These are phyloP conservation scores for Aspergillus felis DNA, from an alignment of 2,329 filamentous ascomycete genomes.

Conservation along the genomic window DNA sequence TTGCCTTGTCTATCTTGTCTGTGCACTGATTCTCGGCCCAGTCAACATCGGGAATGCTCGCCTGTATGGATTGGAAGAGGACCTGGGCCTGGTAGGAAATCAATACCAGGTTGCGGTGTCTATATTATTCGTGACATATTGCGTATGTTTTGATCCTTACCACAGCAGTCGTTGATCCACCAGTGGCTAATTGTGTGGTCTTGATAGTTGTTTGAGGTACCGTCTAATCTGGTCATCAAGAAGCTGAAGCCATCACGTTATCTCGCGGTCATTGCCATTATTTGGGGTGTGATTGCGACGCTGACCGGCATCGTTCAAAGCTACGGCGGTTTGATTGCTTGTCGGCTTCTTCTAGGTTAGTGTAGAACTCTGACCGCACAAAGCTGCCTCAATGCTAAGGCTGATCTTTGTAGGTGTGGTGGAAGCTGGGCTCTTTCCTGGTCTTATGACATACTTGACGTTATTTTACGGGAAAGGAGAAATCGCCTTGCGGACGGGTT, in stretches of 20 bases:
- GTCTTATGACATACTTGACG: constrained; percentile 65
- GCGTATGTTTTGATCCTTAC: constrained; percentile 31
- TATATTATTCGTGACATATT: constrained; percentile 64
- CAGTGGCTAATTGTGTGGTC: constrained; percentile 6
- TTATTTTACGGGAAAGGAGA: constrained; percentile 74
- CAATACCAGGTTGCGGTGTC: constrained; percentile 68
- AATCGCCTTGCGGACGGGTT: constrained; percentile 67
- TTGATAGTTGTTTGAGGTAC: constrained; percentile 54
- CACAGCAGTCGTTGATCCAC: neutral
- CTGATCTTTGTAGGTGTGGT: constrained; percentile 48
- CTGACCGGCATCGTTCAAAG: constrained; percentile 62
- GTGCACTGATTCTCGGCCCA: constrained; percentile 15
- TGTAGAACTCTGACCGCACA: neutral
- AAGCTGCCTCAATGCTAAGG: neutral
- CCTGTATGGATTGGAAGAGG: constrained; percentile 60
- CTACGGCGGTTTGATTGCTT: constrained; percentile 64
- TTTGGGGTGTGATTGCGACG: constrained; percentile 47
- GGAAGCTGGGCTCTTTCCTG: constrained; percentile 68
- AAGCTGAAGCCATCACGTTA: constrained; percentile 60
- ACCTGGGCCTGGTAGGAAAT: constrained; percentile 57
- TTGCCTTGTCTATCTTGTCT: neutral
- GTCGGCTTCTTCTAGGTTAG: constrained; percentile 57
- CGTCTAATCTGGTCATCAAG: constrained; percentile 62
- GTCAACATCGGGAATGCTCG: constrained; percentile 72
- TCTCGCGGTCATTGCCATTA: constrained; percentile 56